Evolutionary conservation across 192 early-diverging fungal species (phyloP), one percentile per base, ranked within the genome.

Genomic region (Gorgonomyces haynaldii): DNA sequence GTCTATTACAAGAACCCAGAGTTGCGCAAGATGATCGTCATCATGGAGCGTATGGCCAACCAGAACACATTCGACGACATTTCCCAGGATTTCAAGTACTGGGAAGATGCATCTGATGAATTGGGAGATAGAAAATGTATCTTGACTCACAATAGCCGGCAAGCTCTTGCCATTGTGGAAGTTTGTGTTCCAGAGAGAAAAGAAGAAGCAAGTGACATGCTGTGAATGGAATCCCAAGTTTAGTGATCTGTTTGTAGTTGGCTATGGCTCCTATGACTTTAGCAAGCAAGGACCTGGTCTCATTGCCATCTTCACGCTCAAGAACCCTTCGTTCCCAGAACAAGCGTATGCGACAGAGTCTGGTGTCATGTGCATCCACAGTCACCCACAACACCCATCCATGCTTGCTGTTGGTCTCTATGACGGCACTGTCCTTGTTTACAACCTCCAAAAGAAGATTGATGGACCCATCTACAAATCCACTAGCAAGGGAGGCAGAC

Each of bases 21-120:
- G 30, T 59, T 79, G 10, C 64, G 70, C 26, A 75, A 70, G 53
- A 58, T 62, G 0, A 54, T 79, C 23, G 64, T 59, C 26, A 69
- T 72, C 26, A 60, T 74, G 29, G 77, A 79, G 50, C 47, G 77
- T 19, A 79, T 79, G 77, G 74, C 77, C 20, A 79, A 79, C 34
- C 77, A 79, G 37, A 79, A 79, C 57, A 76, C 74, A 15, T 78
- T 72, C 57, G 77, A 79, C 56, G 77, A 79, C 29, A 70, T 79
- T 28, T 59, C 74, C 2, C 71, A 79, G 51, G 77, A 79, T 50
- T 79, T 66, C 56, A 77, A 78, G 46, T 79, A 75, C 44, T 79
- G 75, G 74, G 75, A 79, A 50, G 77, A 79, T 52, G 75, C 74
- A 7, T 59, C 68, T 5, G 77, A 79, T 50, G 77, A 79, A 24